These are phyloP conservation scores for Rhypophila decipiens DNA, from an alignment of 495 filamentous ascomycete species.

Conservation along the genomic window DNA sequence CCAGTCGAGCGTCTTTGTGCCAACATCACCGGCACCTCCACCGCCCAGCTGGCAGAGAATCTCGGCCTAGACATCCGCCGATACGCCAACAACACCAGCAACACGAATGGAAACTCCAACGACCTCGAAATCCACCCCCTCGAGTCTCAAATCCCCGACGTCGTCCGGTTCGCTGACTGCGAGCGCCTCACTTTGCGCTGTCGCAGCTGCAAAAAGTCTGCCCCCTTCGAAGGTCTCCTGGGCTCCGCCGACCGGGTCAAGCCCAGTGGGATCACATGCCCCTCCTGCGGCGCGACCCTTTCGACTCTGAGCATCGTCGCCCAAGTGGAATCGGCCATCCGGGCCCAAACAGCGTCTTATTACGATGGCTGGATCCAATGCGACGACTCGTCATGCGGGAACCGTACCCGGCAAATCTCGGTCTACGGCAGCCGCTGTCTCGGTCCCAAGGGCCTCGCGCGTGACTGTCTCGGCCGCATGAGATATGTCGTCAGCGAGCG, in stretches of 20 bases:
- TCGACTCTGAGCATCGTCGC: conserved; percentile 68
- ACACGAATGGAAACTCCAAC: conserved; percentile 20
- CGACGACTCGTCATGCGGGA: conserved; percentile 79
- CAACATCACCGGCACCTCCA: conserved; percentile 86
- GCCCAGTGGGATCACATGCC: conserved; percentile 68
- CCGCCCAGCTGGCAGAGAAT: conserved; percentile 81
- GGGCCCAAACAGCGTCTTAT: conserved; percentile 70
- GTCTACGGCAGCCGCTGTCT: conserved; percentile 89
- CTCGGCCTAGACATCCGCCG: conserved; percentile 85
- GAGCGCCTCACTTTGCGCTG: conserved; percentile 71
- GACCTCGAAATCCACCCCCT: conserved; percentile 73
- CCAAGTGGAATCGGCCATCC: conserved; percentile 79
- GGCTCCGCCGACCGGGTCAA: conserved; percentile 52
- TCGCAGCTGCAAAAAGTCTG: conserved; percentile 64
- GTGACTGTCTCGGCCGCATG: conserved; percentile 85
- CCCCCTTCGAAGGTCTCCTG: conserved; percentile 68
- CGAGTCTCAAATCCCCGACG: conserved; percentile 89
- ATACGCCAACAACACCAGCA: conserved; percentile 48
- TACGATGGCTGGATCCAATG: conserved; percentile 90
- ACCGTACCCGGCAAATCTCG: conserved; percentile 81
- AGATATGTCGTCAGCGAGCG: conserved; percentile 81
- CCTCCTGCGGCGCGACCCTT: conserved; percentile 52
- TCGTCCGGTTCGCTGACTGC: conserved; percentile 74
- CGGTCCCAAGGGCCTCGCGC: conserved; percentile 72
- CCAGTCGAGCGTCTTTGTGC: conserved; percentile 97